Conservation (phyloP, 106 monocot species). For the Chionographis japonica region DNA sequence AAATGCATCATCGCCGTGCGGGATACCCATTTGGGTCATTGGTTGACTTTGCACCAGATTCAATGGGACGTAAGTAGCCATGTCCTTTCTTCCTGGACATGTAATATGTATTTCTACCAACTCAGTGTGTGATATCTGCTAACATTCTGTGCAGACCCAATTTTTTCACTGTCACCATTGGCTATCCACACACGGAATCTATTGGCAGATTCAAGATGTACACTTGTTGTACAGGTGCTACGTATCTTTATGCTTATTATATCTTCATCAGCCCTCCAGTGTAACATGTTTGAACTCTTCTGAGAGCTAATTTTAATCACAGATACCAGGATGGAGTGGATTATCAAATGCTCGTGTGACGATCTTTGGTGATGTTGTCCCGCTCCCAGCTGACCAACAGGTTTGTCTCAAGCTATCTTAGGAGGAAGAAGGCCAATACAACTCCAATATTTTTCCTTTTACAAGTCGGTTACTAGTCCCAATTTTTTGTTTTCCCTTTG, state of each 20-base stretch:
- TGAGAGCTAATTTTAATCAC: constrained; percentile 3
- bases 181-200: constrained; percentile 96
- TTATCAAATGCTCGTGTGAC: constrained; percentile 98
- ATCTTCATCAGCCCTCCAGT: background rate
- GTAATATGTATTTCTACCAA: background rate
- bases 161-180: constrained; percentile 89
- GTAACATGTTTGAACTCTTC: background rate
- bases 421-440: no score
- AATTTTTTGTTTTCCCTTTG: no score
- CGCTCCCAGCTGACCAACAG: constrained; percentile 71
- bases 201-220: constrained; percentile 87
- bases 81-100: background rate
- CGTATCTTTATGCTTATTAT: background rate
- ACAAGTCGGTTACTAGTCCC: no score
- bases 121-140: background rate
- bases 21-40: constrained; percentile 97
- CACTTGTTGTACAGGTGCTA: constrained; percentile 92
- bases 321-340: constrained; percentile 99
- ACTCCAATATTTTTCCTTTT: no score
- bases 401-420: constrained; percentile 25
- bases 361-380: constrained; percentile 86
- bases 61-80: constrained; percentile 69
- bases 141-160: constrained; percentile 59
- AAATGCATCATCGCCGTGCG: constrained; percentile 87
- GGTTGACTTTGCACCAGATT: constrained; percentile 94